Conservation (phyloP, 345 rosid genomes). For the Eucalyptus victrix region DNA sequence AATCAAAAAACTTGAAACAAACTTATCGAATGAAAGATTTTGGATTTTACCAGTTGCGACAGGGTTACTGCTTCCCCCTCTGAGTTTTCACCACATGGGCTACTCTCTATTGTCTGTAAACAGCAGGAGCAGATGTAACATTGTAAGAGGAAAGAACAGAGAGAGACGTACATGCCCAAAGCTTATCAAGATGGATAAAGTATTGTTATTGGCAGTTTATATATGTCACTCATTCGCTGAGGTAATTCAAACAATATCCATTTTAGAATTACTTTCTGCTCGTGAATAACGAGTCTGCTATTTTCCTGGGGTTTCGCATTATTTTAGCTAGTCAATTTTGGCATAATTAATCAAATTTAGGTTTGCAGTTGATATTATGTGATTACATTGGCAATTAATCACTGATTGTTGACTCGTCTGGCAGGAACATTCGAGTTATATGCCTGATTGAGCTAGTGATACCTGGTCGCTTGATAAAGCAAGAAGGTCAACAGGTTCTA, state of each 20-base stretch:
- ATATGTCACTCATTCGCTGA: background rate
- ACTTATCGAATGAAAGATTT: background rate
- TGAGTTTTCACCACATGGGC: conserved; percentile 60
- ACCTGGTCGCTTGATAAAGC: background rate
- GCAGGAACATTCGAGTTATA: background rate
- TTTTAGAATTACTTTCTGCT: background rate
- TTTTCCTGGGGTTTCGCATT: background rate
- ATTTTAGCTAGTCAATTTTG: background rate
- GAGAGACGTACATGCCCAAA: background rate
- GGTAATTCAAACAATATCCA: background rate
- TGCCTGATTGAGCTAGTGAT: background rate
- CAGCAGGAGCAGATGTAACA: conserved; percentile 1
- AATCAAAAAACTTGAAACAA: background rate
- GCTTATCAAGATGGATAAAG: background rate
- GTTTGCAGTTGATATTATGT: background rate
- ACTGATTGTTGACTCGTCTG: background rate
- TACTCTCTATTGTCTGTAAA: conserved; percentile 86
- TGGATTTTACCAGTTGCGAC: conserved; percentile 84
- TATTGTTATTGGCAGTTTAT: background rate
- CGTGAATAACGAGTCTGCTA: background rate
- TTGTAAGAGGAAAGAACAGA: background rate
- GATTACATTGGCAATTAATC: background rate
- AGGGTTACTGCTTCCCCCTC: conserved; percentile 87
- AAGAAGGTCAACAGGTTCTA: background rate
- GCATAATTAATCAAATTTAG: background rate